Base-by-base conservation (phyloP, 2,329 filamentous ascomycete species). In the Neonectria ditissima region DNA sequence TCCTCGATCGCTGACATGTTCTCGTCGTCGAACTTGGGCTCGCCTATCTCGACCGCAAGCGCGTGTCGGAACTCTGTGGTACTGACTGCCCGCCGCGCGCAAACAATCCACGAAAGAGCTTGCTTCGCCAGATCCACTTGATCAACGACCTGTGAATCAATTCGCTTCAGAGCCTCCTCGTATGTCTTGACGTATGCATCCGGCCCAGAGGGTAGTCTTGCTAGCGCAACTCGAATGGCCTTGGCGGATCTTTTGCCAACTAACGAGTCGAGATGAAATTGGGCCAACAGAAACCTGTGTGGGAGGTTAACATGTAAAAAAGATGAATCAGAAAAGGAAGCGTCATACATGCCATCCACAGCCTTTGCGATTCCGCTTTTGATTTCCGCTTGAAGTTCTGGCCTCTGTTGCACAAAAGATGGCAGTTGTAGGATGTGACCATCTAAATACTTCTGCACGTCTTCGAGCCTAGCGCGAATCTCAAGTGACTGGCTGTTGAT, bases 101-200 rank as follows among this genome's bases (percentile, higher is more conserved):
- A 80, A 0, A 69, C 73, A 13, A 84, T 77, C 82, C 79, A 84
- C 0, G 72, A 73, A 0, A 83, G 56, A 4, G 73, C 72, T 14
- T 78, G 53, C 8, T 73, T 77, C 0, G 82, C 82, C 48, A 82
- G 73, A 0, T 76, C 58, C 26, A 52, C 39, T 13, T 75, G 63
- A 2, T 75, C 77, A 3, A 41, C 1, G 1, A 66, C 18, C 54
- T 85, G 81, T 1, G 67, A 57, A 6, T 77, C 51, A 28, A 85
- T 52, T 13, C 59, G 16, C 4, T 55, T 11, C 20, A 61, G 41
- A 0, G 58, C 44, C n/a, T 55, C 30, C 1, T 55, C 14, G 14
- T 61, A 61, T 16, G 51, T 43, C 16, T 51, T n/a, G 16, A 20
- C 18, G 16, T 50, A 50, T 34, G 26, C 47, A 16, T 26, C 32